Evolutionary conservation across 1,284 basidiomycete genomes (phyloP).

Genomic region (Sanghuangporus sanghuang): DNA sequence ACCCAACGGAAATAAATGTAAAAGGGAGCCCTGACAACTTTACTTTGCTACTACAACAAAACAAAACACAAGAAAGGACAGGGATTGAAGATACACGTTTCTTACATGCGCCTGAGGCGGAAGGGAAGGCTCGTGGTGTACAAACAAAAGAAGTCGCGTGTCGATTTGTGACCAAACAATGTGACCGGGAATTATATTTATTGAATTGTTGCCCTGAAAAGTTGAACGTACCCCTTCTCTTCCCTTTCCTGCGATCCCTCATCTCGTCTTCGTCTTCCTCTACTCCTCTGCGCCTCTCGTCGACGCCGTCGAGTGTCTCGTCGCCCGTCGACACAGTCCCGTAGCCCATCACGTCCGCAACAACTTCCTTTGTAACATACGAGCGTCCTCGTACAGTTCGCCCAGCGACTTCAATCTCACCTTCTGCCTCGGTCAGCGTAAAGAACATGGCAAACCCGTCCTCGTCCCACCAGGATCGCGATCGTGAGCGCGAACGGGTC

Average conservation of each 20-base stretch:
- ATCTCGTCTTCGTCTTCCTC: not conserved
- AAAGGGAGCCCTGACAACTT: no score
- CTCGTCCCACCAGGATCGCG: constrained; percentile 68
- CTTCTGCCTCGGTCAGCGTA: constrained; percentile 55
- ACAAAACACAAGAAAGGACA: no score
- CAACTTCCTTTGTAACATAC: constrained; percentile 16
- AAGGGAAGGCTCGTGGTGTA: not conserved
- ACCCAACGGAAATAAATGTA: no score
- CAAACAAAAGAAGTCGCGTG: constrained; percentile 10
- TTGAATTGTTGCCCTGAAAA: not conserved
- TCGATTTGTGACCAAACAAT: constrained; percentile 12
- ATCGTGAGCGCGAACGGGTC: constrained; percentile 46
- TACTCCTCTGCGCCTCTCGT: not conserved
- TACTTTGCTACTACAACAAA: no score
- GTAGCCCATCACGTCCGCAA: constrained; percentile 16
- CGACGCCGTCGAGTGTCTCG: constrained; percentile 4
- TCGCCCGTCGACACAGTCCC: not conserved
- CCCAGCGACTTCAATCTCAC: constrained; percentile 64
- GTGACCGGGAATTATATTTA: constrained; percentile 3
- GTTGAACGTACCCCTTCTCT: no score
- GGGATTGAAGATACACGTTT: no score
- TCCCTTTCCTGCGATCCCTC: constrained; percentile 5
- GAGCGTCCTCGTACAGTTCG: constrained; percentile 12
- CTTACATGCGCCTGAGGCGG: not conserved
- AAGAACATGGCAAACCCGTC: constrained; percentile 75